Evolutionary conservation across 2,329 filamentous ascomycete genomes (phyloP).

Genomic region (Fusarium verticillioides): DNA sequence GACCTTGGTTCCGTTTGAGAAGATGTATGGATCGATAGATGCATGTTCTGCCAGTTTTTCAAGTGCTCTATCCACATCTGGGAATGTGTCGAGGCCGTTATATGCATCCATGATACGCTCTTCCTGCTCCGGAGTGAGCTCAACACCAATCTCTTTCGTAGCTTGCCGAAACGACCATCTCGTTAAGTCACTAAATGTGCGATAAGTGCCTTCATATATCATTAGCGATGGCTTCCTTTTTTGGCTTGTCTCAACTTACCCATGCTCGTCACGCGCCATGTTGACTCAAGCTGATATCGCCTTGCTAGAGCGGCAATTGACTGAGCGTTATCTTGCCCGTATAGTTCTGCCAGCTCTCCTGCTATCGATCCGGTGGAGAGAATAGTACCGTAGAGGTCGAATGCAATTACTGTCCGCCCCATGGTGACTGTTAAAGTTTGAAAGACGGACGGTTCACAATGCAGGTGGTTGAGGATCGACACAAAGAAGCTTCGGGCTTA

Average conservation of each 20-base stretch:
- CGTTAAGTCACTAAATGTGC: constrained; percentile 70
- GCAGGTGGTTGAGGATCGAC: background rate
- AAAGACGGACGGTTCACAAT: background rate
- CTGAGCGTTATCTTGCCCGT: constrained; percentile 66
- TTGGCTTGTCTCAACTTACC: constrained; percentile 55
- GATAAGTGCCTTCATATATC: constrained; percentile 56
- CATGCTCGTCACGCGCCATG: constrained; percentile 81
- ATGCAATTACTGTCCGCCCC: constrained; percentile 66
- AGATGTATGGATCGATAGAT: constrained; percentile 67
- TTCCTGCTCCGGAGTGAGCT: constrained; percentile 57
- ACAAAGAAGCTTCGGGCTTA: background rate
- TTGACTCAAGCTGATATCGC: constrained; percentile 79
- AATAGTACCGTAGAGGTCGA: constrained; percentile 81
- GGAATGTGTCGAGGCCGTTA: constrained; percentile 71
- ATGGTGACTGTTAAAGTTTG: constrained; percentile 13
- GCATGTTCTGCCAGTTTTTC: constrained; percentile 54
- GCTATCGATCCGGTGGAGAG: constrained; percentile 77
- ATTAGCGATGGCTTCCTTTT: background rate
- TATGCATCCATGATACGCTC: constrained; percentile 70
- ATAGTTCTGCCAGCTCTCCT: constrained; percentile 65
- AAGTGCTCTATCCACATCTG: constrained; percentile 69
- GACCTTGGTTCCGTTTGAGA: constrained; percentile 74
- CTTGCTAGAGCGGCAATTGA: constrained; percentile 71
- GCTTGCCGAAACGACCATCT: constrained; percentile 71
- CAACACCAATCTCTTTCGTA: constrained; percentile 64